These are phyloP conservation scores for Protea cynaroides DNA, from an alignment of 164 flowering plant genomes.

Conservation along the genomic window DNA sequence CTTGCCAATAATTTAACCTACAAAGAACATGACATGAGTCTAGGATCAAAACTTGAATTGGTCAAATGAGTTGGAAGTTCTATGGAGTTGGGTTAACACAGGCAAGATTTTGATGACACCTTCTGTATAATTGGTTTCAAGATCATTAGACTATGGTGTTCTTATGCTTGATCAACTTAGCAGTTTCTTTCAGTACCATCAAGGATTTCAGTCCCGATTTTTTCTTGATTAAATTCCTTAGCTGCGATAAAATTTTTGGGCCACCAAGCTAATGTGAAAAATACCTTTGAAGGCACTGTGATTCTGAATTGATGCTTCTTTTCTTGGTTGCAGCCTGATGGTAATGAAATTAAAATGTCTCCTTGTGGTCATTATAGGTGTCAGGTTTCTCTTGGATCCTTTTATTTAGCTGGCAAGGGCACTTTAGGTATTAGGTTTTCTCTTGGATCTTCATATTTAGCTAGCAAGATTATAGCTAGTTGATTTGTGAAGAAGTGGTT, in stretches of 20 bases:
- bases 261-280: no score
- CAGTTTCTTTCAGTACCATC: not conserved
- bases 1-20: no score
- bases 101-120: not conserved
- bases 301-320: no score
- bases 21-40: no score
- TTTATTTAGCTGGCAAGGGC: no score
- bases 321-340: no score
- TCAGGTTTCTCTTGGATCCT: no score
- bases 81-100: not conserved
- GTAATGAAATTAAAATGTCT: no score
- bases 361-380: no score
- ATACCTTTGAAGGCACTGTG: no score
- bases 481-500: not conserved
- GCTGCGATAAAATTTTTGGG: no score
- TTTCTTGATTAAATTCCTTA: not conserved
- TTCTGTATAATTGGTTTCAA: not conserved
- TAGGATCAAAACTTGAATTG: not conserved
- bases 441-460: not conserved
- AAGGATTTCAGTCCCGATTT: not conserved
- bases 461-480: not conserved
- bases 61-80: not conserved
- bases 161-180: not conserved
- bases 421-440: no score
- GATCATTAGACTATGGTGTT: not conserved